These are phyloP conservation scores for Podaxis sp. DNA, from an alignment of 768 basidiomycete species.

Conservation along the genomic window DNA sequence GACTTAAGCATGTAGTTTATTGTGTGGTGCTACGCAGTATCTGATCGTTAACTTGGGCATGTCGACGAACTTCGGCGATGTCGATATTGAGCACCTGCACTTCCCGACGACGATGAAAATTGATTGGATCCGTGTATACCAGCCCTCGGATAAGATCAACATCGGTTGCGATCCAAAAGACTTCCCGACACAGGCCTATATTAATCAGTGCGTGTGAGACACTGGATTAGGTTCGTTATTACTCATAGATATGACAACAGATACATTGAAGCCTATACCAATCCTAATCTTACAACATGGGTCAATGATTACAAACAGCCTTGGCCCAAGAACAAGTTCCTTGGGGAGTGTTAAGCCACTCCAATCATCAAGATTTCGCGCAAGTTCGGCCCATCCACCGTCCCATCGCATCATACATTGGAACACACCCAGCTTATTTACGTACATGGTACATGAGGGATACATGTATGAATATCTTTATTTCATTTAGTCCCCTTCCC, in stretches of 20 bases:
- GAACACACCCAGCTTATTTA: neutral
- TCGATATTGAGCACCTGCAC: conserved; percentile 65
- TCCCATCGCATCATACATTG: neutral
- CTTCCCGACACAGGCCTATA: conserved; percentile 81
- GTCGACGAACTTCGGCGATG: conserved; percentile 67
- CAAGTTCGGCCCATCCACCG: neutral
- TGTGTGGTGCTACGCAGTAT: conserved; percentile 42
- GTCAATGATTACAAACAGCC: conserved; percentile 54
- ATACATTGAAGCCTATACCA: conserved; percentile 70
- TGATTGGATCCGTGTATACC: conserved; percentile 92
- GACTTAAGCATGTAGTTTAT: conserved; percentile 1
- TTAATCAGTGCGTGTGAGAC: conserved; percentile 50
- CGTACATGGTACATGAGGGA: neutral
- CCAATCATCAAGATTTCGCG: neutral
- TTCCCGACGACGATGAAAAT: conserved; percentile 76
- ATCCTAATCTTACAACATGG: conserved; percentile 81
- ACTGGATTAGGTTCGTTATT: neutral
- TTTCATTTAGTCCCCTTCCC: neutral
- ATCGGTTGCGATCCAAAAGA: conserved; percentile 80
- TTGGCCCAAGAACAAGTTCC: conserved; percentile 63
- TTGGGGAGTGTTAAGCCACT: conserved; percentile 47
- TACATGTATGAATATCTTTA: conserved; percentile 7
- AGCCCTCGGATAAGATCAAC: conserved; percentile 62
- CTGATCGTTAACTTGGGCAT: conserved; percentile 84
- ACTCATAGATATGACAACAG: conserved; percentile 20